Evolutionary conservation across 2,329 filamentous ascomycete genomes (phyloP), one percentile per base, ranked within the genome.

Genomic region (Fusarium burgessii): DNA sequence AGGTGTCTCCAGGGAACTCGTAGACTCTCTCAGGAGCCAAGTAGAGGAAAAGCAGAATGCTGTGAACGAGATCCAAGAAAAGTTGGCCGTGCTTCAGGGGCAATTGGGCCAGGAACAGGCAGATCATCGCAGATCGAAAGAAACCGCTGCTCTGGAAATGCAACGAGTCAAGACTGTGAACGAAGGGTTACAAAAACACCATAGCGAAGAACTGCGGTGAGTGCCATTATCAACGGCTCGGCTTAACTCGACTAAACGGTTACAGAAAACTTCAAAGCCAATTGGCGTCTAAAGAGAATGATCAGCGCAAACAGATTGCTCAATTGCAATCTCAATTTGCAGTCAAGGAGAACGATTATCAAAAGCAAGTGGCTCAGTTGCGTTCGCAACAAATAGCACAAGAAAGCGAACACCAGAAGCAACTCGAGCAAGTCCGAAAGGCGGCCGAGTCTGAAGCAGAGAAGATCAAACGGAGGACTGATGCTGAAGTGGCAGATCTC

Each of bases 1-100:
- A 76, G 95, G 95, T 7, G 92, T 99, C 40, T 97, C 97, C n/a
- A 89, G 95, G 42, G 94, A 98, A 76, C 84, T 98, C 40, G 93
- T 99, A 6, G 96, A 99, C 79, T 91, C 92, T 2, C 84, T 99
- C 35, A 90, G 93, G 52, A 86, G 86, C 7, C 92, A 98, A 77
- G 80, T 97, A 2, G 90, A 92, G 65, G 91, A 95, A 65, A 93
- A 91, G 69, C 90, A 90, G 25, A 81, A 80, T 35, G 78, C 82
- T 3, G 75, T 90, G 29, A 82, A 87, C 65, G 83, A 86, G 41
- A 79, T 81, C 3, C 82, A 87, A 50, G 80, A 82, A 14, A 82
- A 84, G 41, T 75, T 85, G 8, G 79, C 84, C 12, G 82, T 84
- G 7, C 79, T 90, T 14, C 82, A 86, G 57, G 83, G 82, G n/a